Evolutionary conservation across 805 yeast species (phyloP), one percentile per base, ranked within the genome.

Genomic region (Lachancea quebecensis): DNA sequence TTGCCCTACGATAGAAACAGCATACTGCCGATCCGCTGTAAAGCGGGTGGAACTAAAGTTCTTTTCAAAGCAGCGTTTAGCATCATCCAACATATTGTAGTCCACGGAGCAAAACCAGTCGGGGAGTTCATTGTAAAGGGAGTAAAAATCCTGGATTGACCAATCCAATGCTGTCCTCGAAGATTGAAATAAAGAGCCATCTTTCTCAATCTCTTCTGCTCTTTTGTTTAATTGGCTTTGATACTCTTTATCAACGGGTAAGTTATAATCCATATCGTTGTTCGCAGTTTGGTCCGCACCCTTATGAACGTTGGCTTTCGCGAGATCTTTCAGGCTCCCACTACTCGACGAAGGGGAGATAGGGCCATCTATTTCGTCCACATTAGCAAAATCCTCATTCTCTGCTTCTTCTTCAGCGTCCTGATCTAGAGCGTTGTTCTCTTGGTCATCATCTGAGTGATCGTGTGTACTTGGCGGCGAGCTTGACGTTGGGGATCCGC

Each of bases 81-180:
- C 35, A 21, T 40, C 50, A 2, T 50, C 48, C 4, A 63, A 46
- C 16, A 47, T 40, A 3, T 34, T 32, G 38, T 53, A 60, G 44
- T 69, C 73, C 3, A 60, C 51, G 1, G 56, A 35, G 2, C 67
- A 54, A 50, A 73, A 76, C 80, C 80, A 75, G 32, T 72, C 71
- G 9, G 69, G 66, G 12, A 76, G 41, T 50, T 79, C 84, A 1
- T 59, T 58, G 11, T 49, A 47, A 14, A 76, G 57, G 1, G 56
- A 46, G 10, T 67, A 63, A 1, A 57, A 53, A 41, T 74, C 78
- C 4, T 57, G 39, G 46, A 67, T 69, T 3, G 62, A 56, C 62
- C 74, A 81, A 5, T 69, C 62, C 5, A 79, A 57, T 25, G 66
- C 68, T 0, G 81, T 78, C 44, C 61, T 65, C 12, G 69, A 57